These are phyloP conservation scores for Podaxis sp. DNA, from an alignment of 768 basidiomycete species.

Conservation along the genomic window DNA sequence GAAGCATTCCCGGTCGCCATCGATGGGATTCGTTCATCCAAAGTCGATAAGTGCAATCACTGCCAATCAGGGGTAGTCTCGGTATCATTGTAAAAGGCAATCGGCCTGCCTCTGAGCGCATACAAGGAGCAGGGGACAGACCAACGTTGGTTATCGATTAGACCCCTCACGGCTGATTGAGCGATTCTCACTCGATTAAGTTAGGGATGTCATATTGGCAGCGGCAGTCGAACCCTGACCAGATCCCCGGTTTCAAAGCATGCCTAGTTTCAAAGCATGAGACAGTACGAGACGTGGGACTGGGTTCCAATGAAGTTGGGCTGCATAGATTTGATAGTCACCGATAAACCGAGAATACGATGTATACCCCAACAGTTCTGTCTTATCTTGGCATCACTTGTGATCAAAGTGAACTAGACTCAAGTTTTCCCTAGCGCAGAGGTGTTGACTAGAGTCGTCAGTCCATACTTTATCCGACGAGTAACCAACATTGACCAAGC, in stretches of 20 bases:
- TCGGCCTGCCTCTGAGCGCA: not conserved
- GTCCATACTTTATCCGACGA: no score
- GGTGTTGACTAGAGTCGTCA: no score
- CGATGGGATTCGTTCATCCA: not conserved
- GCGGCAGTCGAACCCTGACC: not conserved
- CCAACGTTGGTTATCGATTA: not conserved
- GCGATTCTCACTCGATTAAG: slow-evolving; percentile 3
- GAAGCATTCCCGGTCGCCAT: not conserved
- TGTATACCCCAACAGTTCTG: no score
- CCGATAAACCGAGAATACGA: no score
- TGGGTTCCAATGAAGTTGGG: no score
- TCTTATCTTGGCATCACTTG: no score
- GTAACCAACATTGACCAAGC: not conserved
- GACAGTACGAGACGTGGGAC: not conserved
- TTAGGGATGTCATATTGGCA: not conserved
- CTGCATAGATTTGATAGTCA: no score
- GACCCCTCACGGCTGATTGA: not conserved
- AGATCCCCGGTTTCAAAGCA: not conserved
- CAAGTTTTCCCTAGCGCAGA: no score
- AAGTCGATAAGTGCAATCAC: not conserved
- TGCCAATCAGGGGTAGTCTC: not conserved
- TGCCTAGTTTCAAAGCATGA: not conserved
- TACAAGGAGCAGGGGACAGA: not conserved
- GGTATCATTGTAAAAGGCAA: not conserved
- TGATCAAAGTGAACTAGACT: no score